Conservation (phyloP, 495 filamentous ascomycete species). For the Cenococcum geophilum region DNA sequence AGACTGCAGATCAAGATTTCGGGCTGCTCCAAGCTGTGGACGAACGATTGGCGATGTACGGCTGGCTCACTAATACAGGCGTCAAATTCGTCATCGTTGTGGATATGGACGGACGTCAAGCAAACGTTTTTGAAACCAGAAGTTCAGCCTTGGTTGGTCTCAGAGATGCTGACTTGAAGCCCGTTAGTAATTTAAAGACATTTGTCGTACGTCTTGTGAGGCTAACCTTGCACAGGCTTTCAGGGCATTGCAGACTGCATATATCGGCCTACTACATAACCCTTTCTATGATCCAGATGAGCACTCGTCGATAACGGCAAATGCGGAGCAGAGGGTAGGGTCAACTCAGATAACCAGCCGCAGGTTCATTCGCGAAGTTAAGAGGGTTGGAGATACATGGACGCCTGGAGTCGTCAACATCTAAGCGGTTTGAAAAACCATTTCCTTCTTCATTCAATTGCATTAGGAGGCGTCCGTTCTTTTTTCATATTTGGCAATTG, state of each 20-base stretch:
- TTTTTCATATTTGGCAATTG: not conserved
- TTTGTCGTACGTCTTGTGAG: not conserved
- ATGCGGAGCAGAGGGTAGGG: slow-evolving; percentile 38
- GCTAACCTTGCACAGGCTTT: slow-evolving; percentile 57
- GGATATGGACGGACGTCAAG: slow-evolving; percentile 65
- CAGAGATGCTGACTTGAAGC: slow-evolving; percentile 75
- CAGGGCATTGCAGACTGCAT: slow-evolving; percentile 81
- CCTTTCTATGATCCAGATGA: slow-evolving; percentile 93
- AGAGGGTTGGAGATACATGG: slow-evolving; percentile 72
- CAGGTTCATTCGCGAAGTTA: slow-evolving; percentile 75
- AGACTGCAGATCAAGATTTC: slow-evolving; percentile 72
- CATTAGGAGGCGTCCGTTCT: not conserved
- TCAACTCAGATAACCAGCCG: slow-evolving; percentile 70
- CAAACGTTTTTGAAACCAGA: slow-evolving; percentile 32
- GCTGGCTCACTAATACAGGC: slow-evolving; percentile 95
- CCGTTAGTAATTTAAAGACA: slow-evolving; percentile 44
- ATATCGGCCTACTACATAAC: slow-evolving; percentile 83
- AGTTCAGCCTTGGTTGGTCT: slow-evolving; percentile 49
- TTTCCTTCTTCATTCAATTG: not conserved
- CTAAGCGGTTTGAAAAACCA: slow-evolving; percentile 10
- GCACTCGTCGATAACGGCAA: slow-evolving; percentile 50
- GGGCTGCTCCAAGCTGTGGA: slow-evolving; percentile 89
- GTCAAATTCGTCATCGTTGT: slow-evolving; percentile 82
- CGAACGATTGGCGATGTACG: slow-evolving; percentile 85
- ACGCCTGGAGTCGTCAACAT: slow-evolving; percentile 46